Evolutionary conservation across 2,329 filamentous ascomycete species (phyloP).

Genomic region (Sporothrix variecibatus): DNA sequence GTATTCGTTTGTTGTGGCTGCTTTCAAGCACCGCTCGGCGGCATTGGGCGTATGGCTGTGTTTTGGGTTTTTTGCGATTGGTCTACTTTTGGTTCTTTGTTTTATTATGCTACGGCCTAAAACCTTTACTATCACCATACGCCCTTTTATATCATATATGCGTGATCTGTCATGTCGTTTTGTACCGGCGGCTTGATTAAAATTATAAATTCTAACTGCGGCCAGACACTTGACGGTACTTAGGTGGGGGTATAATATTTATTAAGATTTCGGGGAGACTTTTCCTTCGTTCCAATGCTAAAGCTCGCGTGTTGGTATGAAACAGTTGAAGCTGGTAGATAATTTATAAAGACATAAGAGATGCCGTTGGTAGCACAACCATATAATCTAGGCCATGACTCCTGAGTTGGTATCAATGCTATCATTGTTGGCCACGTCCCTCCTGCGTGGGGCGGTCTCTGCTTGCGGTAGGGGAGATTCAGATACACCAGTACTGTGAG

Average conservation of each 20-base stretch:
- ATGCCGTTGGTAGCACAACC: neutral
- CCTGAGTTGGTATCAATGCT: neutral
- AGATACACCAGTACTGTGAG: neutral
- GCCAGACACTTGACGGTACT: neutral
- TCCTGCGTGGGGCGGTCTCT: neutral
- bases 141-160: no score
- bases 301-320: neutral
- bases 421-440: neutral
- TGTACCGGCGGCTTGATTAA: neutral
- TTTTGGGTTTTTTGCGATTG: neutral
- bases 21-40: neutral
- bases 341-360: no score
- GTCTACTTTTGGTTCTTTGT: neutral
- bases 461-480: neutral
- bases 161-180: neutral
- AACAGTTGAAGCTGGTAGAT: neutral
- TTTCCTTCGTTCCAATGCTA: neutral
- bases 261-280: neutral
- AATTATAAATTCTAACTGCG: neutral
- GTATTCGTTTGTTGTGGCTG: neutral
- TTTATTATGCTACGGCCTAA: neutral
- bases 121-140: neutral
- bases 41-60: constrained; percentile 4
- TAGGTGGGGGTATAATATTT: no score
- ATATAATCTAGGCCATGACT: neutral